Base-by-base conservation (phyloP, 805 yeast genomes). In the Lipomyces oligophaga region DNA sequence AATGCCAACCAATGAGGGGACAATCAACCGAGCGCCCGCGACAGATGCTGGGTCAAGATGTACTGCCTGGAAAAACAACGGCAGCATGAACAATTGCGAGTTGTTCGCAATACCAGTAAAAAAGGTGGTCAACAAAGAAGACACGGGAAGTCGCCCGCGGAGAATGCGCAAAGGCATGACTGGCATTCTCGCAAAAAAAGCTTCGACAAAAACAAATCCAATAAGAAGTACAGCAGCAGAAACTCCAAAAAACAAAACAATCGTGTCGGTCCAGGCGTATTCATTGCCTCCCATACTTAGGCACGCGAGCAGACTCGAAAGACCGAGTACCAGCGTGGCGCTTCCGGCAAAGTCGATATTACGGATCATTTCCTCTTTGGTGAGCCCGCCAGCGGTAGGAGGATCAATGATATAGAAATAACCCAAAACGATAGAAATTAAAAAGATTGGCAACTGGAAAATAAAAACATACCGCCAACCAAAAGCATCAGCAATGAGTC, bases 61-160 rank as follows among this genome's bases (percentile, higher is more conserved):
- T 2, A 79, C 84, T 0, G 84, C 67, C 18, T 76, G 67, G 65
- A 76, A 80, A 59, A 72, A 83, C 16, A 86, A 71, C 2, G 96
- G 96, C 2, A 80, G 71, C 65, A 80, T 85, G 65, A 73, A 86
- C 46, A 85, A 61, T 54, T 73, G 71, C 85, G 45, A 34, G 28
- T 49, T 52, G 38, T 76, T 75, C 1, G 79, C 74, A 81, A 85
- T 83, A 3, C 86, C 79, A 62, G 74, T 71, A 59, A 83, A 81
- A 79, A 85, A 80, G 61, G 81, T 81, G 41, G 82, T 74, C 44
- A 83, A 66, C 1, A 86, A 77, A 0, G 85, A 78, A 11, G 80
- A 71, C 31, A 80, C 63, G 13, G 85, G 76, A 0, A 89, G 80
- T 53, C 80, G 68, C 51, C 78, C 73, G 3, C 67, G 63, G 56